Percentiles rank a stretch among this genome's conserved stretches.
Evolutionary conservation across 2,329 filamentous ascomycete genomes (phyloP).

Genomic region (Colletotrichum navitas): DNA sequence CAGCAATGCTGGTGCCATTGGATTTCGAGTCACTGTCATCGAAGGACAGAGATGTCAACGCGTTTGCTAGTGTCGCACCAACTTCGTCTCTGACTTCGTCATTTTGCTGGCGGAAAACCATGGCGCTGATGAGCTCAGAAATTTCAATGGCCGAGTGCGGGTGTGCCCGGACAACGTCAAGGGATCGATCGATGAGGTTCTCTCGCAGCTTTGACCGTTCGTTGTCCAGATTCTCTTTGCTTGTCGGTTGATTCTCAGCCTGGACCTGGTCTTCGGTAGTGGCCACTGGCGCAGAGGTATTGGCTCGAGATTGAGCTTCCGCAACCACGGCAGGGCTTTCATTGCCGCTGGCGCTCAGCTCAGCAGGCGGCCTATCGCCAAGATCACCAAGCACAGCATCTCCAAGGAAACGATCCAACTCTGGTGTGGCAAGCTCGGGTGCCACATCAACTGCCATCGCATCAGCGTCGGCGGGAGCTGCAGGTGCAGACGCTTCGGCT

Average conservation of each 20-base stretch:
- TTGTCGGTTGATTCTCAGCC: conserved; percentile 53
- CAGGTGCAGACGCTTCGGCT: conserved; percentile 43
- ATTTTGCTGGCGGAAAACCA: conserved; percentile 71
- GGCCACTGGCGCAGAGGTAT: conserved; percentile 44
- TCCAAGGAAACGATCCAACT: conserved; percentile 45
- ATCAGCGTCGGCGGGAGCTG: conserved; percentile 42
- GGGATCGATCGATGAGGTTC: conserved; percentile 87
- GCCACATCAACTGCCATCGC: conserved; percentile 51
- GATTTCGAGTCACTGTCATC: conserved; percentile 76
- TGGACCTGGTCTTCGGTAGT: conserved; percentile 46
- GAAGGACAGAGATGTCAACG: conserved; percentile 77
- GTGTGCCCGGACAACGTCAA: conserved; percentile 91
- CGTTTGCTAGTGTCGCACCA: conserved; percentile 85
- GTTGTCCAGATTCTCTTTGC: conserved; percentile 83
- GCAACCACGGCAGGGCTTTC: conserved; percentile 17
- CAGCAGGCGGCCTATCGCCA: conserved; percentile 45
- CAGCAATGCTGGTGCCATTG: conserved; percentile 75
- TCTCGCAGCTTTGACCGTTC: conserved; percentile 79
- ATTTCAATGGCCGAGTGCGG: conserved; percentile 91
- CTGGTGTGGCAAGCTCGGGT: conserved; percentile 44
- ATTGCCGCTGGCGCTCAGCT: conserved; percentile 45
- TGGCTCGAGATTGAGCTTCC: conserved; percentile 22
- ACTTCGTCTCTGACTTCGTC: conserved; percentile 76
- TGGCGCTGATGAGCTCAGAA: conserved; percentile 84
- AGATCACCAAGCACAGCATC: conserved; percentile 45